Evolutionary conservation across 2,329 filamentous ascomycete genomes (phyloP), one percentile per base, ranked within the genome.

Genomic region (Scytalidium sp.): DNA sequence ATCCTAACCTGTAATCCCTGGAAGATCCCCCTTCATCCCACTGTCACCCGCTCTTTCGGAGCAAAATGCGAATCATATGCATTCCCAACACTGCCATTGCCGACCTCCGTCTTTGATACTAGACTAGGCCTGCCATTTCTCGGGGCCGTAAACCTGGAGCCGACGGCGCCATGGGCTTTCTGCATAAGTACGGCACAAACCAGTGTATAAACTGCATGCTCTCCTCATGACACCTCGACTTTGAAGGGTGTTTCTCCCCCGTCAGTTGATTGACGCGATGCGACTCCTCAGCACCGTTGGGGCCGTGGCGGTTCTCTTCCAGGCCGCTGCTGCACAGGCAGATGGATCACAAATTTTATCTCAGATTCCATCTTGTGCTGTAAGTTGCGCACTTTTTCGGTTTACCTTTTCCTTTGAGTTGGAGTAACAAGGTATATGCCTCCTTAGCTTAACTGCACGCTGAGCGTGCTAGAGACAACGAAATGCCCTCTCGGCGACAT

Each of bases 331-430:
- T 22, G 45, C 45, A 29, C 19, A 20, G 2, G 29, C 46, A 1
- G 3, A 13, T 19, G 22, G 23, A 21, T 22, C 17, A 19, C 32
- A 47, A 22, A 27, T 29, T 15, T 39, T 47, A 25, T 15, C 45
- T 6, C 40, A 47, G 45, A 41, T 47, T 40, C 45, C 45, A n/a
- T 2, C 36, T 19, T 47, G 45, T 43, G 32, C 45, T 36, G 45
- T 47, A n/a, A 15, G 32, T 36, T n/a, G 13, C 4, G 15, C 32
- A n/a, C n/a, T n/a, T n/a, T n/a, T n/a, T n/a, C n/a, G n/a, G n/a
- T n/a, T 27, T 20, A 21, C 4, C 10, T 3, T 25, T 19, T 17
- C 19, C 29, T 25, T 43, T 10, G 39, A 7, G 39, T 10, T 13
- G 40, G 19, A 15, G 10, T 41, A 29, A 19, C 20, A 23, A 19